These are phyloP conservation scores for Torulaspora gathmanii DNA, from an alignment of 805 yeast species.

Conservation along the genomic window DNA sequence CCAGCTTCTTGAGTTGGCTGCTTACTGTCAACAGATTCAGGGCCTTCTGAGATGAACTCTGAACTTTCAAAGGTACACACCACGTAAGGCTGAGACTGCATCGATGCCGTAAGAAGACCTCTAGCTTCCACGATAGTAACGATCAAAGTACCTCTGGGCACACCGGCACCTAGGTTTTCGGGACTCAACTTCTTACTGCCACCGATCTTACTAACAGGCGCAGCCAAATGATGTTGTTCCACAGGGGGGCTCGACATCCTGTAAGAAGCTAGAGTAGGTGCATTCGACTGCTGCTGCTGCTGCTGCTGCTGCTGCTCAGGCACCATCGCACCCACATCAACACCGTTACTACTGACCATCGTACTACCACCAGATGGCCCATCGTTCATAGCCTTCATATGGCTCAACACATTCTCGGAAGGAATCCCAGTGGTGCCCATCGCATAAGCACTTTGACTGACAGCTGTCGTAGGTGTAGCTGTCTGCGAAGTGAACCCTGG, in stretches of 20 bases:
- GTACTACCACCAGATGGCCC: conserved; percentile 1
- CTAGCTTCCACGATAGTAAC: conserved; percentile 79
- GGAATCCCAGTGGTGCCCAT: conserved; percentile 60
- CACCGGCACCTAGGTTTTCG: conserved; percentile 21
- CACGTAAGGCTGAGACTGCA: conserved; percentile 72
- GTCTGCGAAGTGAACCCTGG: conserved; percentile 42
- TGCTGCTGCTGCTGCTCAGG: neutral
- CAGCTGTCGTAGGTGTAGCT: conserved; percentile 65
- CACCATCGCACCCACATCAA: neutral
- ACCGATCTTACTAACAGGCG: neutral
- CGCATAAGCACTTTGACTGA: conserved; percentile 56
- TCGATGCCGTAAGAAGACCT: conserved; percentile 53
- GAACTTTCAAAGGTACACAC: conserved; percentile 90
- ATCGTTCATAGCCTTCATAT: conserved; percentile 29
- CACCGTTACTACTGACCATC: neutral
- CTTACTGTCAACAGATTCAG: conserved; percentile 42
- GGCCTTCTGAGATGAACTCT: conserved; percentile 82
- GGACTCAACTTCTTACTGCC: conserved; percentile 1
- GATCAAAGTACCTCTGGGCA: conserved; percentile 77
- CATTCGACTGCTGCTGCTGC: neutral
- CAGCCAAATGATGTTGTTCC: neutral
- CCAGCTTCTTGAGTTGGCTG: conserved; percentile 23
- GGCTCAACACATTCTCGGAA: conserved; percentile 35
- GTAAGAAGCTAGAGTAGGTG: neutral
- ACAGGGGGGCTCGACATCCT: neutral